These are phyloP conservation scores for Lasiodiplodia theobromae DNA, from an alignment of 2,329 filamentous ascomycete species.

Conservation along the genomic window DNA sequence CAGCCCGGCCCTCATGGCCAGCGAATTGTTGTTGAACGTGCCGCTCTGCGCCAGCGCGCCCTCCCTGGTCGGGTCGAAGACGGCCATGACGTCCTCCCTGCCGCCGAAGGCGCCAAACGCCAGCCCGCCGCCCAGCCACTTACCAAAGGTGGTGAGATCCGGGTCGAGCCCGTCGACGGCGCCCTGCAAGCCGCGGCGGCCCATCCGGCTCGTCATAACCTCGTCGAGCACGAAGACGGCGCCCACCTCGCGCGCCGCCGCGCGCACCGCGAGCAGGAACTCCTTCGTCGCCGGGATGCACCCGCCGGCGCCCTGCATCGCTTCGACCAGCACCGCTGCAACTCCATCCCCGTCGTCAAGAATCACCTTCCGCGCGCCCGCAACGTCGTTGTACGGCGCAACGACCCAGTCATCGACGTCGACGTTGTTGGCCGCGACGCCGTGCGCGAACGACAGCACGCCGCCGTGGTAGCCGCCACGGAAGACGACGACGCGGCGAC, in stretches of 20 bases:
- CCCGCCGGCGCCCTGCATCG: conserved; percentile 70
- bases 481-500: conserved; percentile 60
- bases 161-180: conserved; percentile 54
- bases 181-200: conserved; percentile 57
- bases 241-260: conserved; percentile 56
- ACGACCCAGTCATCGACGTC: conserved; percentile 65
- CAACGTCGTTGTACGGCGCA: conserved; percentile 67
- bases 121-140: conserved; percentile 71
- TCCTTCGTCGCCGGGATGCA: conserved; percentile 58
- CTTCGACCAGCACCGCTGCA: conserved; percentile 71
- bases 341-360: too few species aligned
- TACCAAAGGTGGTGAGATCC: conserved; percentile 70
- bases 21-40: conserved; percentile 73
- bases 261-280: conserved; percentile 62
- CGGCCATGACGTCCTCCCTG: conserved; percentile 62
- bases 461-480: conserved; percentile 63
- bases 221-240: conserved; percentile 74
- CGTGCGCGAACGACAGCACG: conserved; percentile 56
- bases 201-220: conserved; percentile 71
- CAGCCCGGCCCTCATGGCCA: conserved; percentile 65
- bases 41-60: conserved; percentile 62
- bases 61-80: conserved; percentile 60
- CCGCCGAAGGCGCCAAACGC: conserved; percentile 73
- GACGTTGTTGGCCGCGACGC: conserved; percentile 53
- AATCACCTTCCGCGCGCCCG: conserved; percentile 55